Base-by-base conservation (phyloP, 1,284 basidiomycete species). In the Porogramme epimiltina region DNA sequence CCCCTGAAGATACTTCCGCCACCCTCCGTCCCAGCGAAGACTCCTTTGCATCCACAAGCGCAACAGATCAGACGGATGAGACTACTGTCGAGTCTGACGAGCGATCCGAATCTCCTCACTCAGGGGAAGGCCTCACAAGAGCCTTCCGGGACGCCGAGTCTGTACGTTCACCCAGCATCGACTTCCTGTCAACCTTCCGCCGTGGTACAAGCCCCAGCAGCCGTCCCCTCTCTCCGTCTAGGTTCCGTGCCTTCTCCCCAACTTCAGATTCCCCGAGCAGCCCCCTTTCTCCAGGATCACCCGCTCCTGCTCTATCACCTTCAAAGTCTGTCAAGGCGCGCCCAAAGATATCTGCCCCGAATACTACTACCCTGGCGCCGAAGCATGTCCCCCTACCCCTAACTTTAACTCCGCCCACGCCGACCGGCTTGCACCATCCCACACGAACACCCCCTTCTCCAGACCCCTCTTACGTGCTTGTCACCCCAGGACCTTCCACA, bases 131-230 rank as follows among this genome's bases (percentile, higher is more conserved):
- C 22, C 59, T 68, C 25, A 64, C 63, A 20, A 52, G 42, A 19
- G 65, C 66, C 3, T 68, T 68, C 57, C 54, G 54, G n/a, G 66
- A 67, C 38, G 67, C 64, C 0, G 61, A 66, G 40, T 67, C 65
- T 18, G 62, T 67, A 11, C 63, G 66, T n/a, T 60, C 61, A 4
- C 66, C 67, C 0, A 67, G 66, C 51, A 62, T 62, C 28, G 66
- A 69, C 42, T 54, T 66, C 22, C 56, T 68, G 10, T 60, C 65
- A 5, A 60, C 63, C 3, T 67, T 68, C 56, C 59, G 62, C 38
- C 55, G 58, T n/a, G 34, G 34, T 16, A 22, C 45, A 10, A 52
- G 42, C 11, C 42, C 41, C 16, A 31, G 26, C 11, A 42, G 33
- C 19, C 26, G 46, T 20, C 54, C 57, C 0, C 36, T 49, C n/a